These are phyloP conservation scores for slime mould (Dictyostelium discoideum) DNA, from an alignment of 78 protist genomes.

Conservation along the genomic window DNA sequence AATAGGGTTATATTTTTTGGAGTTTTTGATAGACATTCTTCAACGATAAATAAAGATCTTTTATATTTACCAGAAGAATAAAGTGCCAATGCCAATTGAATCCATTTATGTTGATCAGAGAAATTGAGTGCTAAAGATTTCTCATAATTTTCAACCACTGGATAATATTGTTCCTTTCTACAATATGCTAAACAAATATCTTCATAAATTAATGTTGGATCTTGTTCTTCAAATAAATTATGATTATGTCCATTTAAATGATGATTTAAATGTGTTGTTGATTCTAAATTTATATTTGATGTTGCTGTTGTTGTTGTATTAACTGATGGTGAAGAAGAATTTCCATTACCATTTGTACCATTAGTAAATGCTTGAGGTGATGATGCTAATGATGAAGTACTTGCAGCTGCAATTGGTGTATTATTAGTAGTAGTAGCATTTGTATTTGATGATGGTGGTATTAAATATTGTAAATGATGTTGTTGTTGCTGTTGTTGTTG, in stretches of 20 bases:
- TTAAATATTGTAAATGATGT: neutral
- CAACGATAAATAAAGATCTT: constrained; percentile 66
- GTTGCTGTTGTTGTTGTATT: no score
- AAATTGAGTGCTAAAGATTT: constrained; percentile 40
- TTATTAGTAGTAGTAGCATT: neutral
- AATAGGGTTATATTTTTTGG: constrained; percentile 21
- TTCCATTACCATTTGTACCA: neutral
- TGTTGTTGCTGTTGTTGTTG: constrained; percentile 12
- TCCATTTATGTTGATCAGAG: constrained; percentile 59
- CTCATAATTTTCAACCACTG: constrained; percentile 59
- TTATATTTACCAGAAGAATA: constrained; percentile 56
- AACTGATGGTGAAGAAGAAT: neutral
- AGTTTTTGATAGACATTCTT: constrained; percentile 52
- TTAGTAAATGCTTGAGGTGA: neutral
- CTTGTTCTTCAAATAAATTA: neutral
- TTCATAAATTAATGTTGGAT: constrained; percentile 26
- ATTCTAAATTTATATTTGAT: no score
- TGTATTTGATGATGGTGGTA: neutral
- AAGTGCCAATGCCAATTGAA: constrained; percentile 56
- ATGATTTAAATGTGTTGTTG: neutral
- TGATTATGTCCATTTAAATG: neutral
- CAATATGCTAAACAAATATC: constrained; percentile 50
- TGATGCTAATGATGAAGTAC: neutral
- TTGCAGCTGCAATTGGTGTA: neutral
- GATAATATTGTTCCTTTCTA: constrained; percentile 53